These are phyloP conservation scores for Moringa oleifera DNA, from an alignment of 345 rosid genomes.

Conservation along the genomic window DNA sequence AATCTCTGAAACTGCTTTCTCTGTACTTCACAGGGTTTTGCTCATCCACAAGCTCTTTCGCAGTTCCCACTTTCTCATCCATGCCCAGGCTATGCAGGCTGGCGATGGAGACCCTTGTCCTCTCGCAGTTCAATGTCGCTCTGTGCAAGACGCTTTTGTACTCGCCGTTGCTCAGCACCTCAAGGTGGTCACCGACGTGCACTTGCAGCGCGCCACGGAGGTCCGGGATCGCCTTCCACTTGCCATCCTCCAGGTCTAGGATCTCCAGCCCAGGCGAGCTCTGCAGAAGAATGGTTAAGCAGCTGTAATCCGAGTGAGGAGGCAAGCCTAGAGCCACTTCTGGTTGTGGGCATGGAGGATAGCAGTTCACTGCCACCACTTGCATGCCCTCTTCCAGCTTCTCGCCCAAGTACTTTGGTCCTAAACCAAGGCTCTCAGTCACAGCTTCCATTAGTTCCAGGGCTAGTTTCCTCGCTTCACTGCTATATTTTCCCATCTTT, in stretches of 20 bases:
- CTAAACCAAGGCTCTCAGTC: slow-evolving; percentile 49
- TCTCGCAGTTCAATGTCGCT: slow-evolving; percentile 33
- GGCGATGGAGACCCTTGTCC: slow-evolving; percentile 47
- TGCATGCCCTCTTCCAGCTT: slow-evolving; percentile 54
- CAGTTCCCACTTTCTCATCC: slow-evolving; percentile 57
- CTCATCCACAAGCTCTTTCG: slow-evolving; percentile 43
- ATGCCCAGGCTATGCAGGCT: slow-evolving; percentile 62
- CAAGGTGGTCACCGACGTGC: slow-evolving; percentile 60
- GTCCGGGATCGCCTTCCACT: slow-evolving; percentile 45
- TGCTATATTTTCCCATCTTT: slow-evolving; percentile 47
- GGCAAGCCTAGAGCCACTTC: slow-evolving; percentile 42
- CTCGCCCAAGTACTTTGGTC: slow-evolving; percentile 30
- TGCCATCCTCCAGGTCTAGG: slow-evolving; percentile 24
- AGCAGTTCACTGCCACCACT: slow-evolving; percentile 50
- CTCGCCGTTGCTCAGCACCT: slow-evolving; percentile 63
- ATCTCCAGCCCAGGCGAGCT: slow-evolving; percentile 53
- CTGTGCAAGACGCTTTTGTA: slow-evolving; percentile 55
- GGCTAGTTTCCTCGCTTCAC: slow-evolving; percentile 34
- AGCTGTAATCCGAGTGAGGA: slow-evolving; percentile 63
- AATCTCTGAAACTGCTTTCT: slow-evolving; percentile 61
- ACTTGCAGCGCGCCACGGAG: slow-evolving; percentile 52
- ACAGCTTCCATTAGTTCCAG: slow-evolving; percentile 41
- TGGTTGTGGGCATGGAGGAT: slow-evolving; percentile 58
- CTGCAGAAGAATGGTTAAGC: slow-evolving; percentile 52
- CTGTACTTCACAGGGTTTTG: slow-evolving; percentile 36